A percentile compares a stretch with the other conserved stretches of the same genome.
Evolutionary conservation across 805 yeast genomes (phyloP).

Genomic region (Wickerhamiella brachini): DNA sequence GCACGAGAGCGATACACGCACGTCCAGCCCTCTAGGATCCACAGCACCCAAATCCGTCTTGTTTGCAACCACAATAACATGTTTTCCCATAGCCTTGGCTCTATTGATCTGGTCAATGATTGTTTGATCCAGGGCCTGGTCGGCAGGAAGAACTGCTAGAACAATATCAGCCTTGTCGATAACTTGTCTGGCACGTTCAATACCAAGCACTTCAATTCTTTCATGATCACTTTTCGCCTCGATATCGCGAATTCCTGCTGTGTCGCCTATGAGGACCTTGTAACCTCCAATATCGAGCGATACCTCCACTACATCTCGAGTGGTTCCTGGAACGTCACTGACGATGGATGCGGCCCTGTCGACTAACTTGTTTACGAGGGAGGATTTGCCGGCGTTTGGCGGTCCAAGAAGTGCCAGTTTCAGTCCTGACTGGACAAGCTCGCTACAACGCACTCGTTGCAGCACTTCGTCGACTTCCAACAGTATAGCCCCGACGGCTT

Average conservation of each 20-base stretch:
- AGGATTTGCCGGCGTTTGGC: constrained; percentile 94
- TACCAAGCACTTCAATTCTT: constrained; percentile 65
- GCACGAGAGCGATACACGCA: constrained; percentile 41
- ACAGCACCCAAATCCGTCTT: constrained; percentile 19
- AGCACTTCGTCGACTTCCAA: not conserved
- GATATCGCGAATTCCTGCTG: constrained; percentile 67
- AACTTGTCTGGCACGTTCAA: constrained; percentile 53
- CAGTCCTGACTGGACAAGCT: constrained; percentile 58
- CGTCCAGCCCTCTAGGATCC: not conserved
- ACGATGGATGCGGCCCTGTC: constrained; percentile 80
- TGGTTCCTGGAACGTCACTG: constrained; percentile 84
- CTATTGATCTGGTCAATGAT: constrained; percentile 10
- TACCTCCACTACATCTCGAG: constrained; percentile 76
- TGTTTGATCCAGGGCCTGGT: constrained; percentile 4
- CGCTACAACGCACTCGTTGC: constrained; percentile 19
- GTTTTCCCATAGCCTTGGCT: constrained; percentile 10
- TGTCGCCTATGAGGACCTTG: constrained; percentile 75
- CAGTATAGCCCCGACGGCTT: constrained; percentile 25
- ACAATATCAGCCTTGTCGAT: constrained; percentile 52
- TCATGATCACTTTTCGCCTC: constrained; percentile 25
- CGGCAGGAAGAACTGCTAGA: constrained; percentile 44
- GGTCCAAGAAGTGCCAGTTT: constrained; percentile 68
- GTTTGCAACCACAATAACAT: constrained; percentile 22
- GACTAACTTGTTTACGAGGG: constrained; percentile 63
- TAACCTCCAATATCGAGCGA: constrained; percentile 72